Evolutionary conservation across 345 rosid species (phyloP), one percentile per base, ranked within the genome.

Genomic region (Psidium guajava): DNA sequence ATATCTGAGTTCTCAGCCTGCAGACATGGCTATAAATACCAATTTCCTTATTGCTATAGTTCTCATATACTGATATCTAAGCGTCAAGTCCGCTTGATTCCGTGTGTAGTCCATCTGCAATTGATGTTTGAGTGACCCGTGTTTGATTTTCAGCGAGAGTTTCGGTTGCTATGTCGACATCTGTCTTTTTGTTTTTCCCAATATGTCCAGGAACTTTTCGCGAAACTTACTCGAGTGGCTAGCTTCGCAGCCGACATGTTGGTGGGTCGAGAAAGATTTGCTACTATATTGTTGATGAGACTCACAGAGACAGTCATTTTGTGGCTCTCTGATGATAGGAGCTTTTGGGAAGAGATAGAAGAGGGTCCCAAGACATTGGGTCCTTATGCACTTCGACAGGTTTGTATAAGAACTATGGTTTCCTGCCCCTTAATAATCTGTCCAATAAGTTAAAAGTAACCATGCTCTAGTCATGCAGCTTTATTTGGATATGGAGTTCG

Each of bases 401-500:
- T 93, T 69, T 69, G 77, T 8, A 32, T 32, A 4, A 20, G 44
- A 69, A 32, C 44, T 16, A 69, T 18, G 77, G 47, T 8, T 69
- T 80, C 42, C n/a, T 36, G 24, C 24, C 28, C 11, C 44, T 36
- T 32, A 75, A 22, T 54, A 32, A 22, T 21, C 27, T 83, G 52
- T 28, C 51, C 27, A 25, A 40, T 8, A 16, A 32, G 24, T 69
- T 20, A 18, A 69, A 32, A 69, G 47, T 69, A 69, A 69, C 77
- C 77, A 69, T 69, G 77, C 14, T 50, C 54, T 6, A 15, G 51
- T 51, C 28, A 10, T 87, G 90, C 93, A 97, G 98, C 91, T 97
- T 87, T 97, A 97, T 88, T 84, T 97, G 87, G 99, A 97, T 61
- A 95, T 95, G 98, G 96, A 97, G 90, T 95, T 95, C 86, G 99